Percentiles rank a stretch among this genome's conserved stretches.
Evolutionary conservation across 345 rosid genomes (phyloP).

Genomic region (Pugionium cornutum): DNA sequence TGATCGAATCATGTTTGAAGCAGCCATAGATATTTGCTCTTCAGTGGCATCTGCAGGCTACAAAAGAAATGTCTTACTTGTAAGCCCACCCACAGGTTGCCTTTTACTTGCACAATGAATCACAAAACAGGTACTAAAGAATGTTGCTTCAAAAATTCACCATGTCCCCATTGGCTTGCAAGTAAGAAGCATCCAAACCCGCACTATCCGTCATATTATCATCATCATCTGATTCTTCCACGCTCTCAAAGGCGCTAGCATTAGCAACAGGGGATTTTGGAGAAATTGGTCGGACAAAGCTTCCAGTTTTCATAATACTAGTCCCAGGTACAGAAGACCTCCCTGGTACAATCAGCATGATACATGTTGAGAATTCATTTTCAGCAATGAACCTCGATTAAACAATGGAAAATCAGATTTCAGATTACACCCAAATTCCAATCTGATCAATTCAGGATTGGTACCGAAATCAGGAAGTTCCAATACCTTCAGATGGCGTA

Average conservation of each 20-base stretch:
- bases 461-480: slow-evolving; percentile 19
- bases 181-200: slow-evolving; percentile 60
- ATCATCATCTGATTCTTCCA: slow-evolving; percentile 95
- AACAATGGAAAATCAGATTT: neutral
- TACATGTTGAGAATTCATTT: no score
- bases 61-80: neutral
- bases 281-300: slow-evolving; percentile 69
- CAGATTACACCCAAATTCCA: slow-evolving; percentile 7
- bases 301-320: slow-evolving; percentile 59
- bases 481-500: slow-evolving; percentile 77
- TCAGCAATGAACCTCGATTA: no score
- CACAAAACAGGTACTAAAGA: neutral
- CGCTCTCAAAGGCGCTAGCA: slow-evolving; percentile 90
- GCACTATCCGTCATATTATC: slow-evolving; percentile 65
- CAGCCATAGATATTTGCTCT: slow-evolving; percentile 59
- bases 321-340: slow-evolving; percentile 56
- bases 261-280: slow-evolving; percentile 95
- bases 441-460: neutral
- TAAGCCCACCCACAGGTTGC: neutral
- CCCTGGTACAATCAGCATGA: slow-evolving; percentile 44
- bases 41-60: slow-evolving; percentile 55
- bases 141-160: slow-evolving; percentile 53
- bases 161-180: slow-evolving; percentile 68
- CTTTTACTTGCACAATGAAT: slow-evolving; percentile 12
- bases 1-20: slow-evolving; percentile 87